These are phyloP conservation scores for Diaporthe sp. DNA, from an alignment of 2,329 filamentous ascomycete species.

Conservation along the genomic window DNA sequence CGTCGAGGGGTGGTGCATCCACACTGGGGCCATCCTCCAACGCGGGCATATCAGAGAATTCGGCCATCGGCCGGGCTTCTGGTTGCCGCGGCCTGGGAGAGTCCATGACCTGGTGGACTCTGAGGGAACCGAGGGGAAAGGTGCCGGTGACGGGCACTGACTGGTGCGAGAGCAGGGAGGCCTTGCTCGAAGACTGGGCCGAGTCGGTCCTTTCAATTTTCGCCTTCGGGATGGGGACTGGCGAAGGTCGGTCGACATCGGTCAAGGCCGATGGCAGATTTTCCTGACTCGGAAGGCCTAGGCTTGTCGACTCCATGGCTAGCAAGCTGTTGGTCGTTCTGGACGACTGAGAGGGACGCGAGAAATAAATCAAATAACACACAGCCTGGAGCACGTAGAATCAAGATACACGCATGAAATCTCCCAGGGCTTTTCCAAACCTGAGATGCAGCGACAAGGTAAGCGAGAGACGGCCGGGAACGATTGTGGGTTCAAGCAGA, in stretches of 20 bases:
- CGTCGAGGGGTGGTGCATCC: conserved; percentile 40
- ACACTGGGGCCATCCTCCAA: conserved; percentile 22
- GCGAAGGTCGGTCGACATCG: conserved; percentile 11
- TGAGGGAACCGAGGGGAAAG: conserved; percentile 59
- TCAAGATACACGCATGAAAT: neutral
- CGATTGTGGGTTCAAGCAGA: conserved; percentile 7
- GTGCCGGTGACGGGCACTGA: conserved; percentile 56
- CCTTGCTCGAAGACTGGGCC: conserved; percentile 44
- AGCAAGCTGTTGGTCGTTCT: too few relatives aligned
- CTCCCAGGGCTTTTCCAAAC: neutral
- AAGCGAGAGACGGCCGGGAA: neutral
- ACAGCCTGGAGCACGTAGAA: neutral
- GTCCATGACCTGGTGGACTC: conserved; percentile 53
- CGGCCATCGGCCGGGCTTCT: conserved; percentile 6
- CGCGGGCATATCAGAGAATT: conserved; percentile 35
- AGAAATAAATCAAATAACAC: neutral
- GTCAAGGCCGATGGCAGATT: conserved; percentile 20
- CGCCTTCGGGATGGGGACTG: neutral
- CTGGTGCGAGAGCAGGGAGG: conserved; percentile 49
- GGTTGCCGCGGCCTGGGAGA: conserved; percentile 42
- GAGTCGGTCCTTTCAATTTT: conserved; percentile 54
- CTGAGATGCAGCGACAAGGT: neutral
- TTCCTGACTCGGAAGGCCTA: conserved; percentile 30
- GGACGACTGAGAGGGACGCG: neutral
- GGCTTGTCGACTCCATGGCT: conserved; percentile 26